Evolutionary conservation across 2,329 filamentous ascomycete genomes (phyloP), one percentile per base, ranked within the genome.

Genomic region (Clonostachys sp.): DNA sequence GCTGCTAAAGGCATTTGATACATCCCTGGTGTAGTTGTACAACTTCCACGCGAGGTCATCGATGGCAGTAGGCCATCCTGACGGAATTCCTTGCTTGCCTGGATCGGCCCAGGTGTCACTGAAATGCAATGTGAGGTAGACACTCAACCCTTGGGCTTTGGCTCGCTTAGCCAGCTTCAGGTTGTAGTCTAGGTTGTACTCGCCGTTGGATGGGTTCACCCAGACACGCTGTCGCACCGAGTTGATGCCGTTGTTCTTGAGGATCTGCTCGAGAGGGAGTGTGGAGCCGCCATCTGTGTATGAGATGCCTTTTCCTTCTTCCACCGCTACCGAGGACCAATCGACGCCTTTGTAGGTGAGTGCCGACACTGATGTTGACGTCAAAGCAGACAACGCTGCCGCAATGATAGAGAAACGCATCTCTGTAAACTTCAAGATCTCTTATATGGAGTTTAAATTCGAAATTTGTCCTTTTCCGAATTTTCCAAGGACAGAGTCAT

Each of bases 101-200:
- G 86, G 84, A 55, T 88, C 85, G 1, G 86, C 85, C 86, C 84
- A 89, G 2, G 78, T 86, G 64, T 88, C 83, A 60, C 77, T 82
- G 55, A 80, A 81, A 62, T 87, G 83, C 51, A 89, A 67, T 53
- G 86, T 80, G 16, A 88, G 66, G 55, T 77, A 79, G 36, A 87
- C 70, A 3, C 69, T 71, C 46, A 89, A 60, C 0, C 84, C 85
- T 1, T 77, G 81, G 3, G 78, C 78, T 54, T 81, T 74, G 4
- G 84, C 83, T 45, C 85, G 74, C 60, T 77, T 77, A 5, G 82
- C 86, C n/a, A 89, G 72, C 47, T 77, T 67, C 51, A 90, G 60
- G 59, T 88, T 89, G 65, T 89, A 89, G 49, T 78, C 78, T 40
- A 89, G 71, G 61, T 86, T 78, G 62, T 89, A 89, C 54, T 75